Base-by-base conservation (phyloP, 345 rosid genomes). In the Acer saccharum region DNA sequence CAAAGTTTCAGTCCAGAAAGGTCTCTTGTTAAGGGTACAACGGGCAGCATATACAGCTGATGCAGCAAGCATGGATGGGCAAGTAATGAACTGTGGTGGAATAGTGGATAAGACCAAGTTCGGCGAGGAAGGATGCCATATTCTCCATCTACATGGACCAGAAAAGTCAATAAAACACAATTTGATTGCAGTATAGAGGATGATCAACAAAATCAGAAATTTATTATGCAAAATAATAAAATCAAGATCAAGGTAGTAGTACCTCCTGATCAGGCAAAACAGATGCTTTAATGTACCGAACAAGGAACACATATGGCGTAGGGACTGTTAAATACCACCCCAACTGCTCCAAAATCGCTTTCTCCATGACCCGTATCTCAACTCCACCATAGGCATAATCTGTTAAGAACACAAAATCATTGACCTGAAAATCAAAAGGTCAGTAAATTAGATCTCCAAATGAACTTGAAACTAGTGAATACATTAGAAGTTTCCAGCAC, bases 301-400 rank as follows among this genome's bases (percentile, higher is more conserved):
- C 89, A 27, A 95, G 93, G 84, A 93, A 95, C 21, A 91, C 98
- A 75, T 93, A 95, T 0, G 88, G 93, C 1, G 98, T 95, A 6
- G 98, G 98, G 18, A 93, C 95, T 3, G 97, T 90, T 77, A 95
- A 54, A 48, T 90, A 86, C 98, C 99, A 95, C 65, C 88, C 92
- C 48, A 93, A 79, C 85, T 86, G 84, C 35, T 80, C 92, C 80
- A 93, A 77, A 32, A 93, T 93, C 2, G 89, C 77, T 75, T 95
- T 93, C 89, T 95, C 98, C 98, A 91, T 92, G 54, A 80, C 79
- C 57, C 89, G 88, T 18, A 95, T 85, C 70, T 93, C 92, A 50
- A 90, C 89, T 77, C 88, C 87, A 10, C n/a, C 55, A 80, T 94
- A 94, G 35, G 97, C 99, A 76, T 89, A 88, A 75, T 90, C 99